phyloP scores from a whole-genome alignment of 2,329 filamentous ascomycete genomes.

The Colletotrichum musae region DNA sequence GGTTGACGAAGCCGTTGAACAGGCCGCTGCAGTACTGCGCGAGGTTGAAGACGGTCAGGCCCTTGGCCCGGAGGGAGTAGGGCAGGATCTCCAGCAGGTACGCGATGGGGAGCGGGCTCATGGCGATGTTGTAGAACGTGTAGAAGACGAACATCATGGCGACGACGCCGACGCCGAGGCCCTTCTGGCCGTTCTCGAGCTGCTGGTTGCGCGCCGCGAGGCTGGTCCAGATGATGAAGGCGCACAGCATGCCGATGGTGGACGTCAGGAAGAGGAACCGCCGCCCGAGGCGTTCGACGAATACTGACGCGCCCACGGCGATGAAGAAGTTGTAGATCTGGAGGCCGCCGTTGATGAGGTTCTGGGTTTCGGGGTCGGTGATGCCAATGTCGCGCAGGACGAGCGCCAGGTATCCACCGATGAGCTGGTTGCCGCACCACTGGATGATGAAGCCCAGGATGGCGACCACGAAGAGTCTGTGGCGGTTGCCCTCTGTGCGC shows the following conservation, averaged over 20 bases:
- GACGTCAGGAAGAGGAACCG: slow-evolving; percentile 57
- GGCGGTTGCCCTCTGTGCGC: no score
- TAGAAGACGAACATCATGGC: slow-evolving; percentile 62
- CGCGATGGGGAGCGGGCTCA: slow-evolving; percentile 58
- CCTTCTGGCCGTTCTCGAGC: no score
- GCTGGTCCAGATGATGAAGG: slow-evolving; percentile 55
- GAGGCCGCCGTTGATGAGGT: slow-evolving; percentile 52
- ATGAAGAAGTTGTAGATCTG: slow-evolving; percentile 54
- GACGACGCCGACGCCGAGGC: slow-evolving; percentile 52
- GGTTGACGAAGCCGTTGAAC: slow-evolving; percentile 53
- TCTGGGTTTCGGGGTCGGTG: slow-evolving; percentile 54
- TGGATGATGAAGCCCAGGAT: no score
- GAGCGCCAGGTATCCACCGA: slow-evolving; percentile 58
- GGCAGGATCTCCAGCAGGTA: slow-evolving; percentile 50
- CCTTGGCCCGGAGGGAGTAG: slow-evolving; percentile 43
- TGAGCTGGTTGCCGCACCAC: slow-evolving; percentile 51
- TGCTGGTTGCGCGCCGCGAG: no score
- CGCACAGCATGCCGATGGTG: slow-evolving; percentile 53
- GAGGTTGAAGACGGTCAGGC: slow-evolving; percentile 45
- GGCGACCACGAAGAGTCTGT: no score
- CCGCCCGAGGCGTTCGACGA: slow-evolving; percentile 59
- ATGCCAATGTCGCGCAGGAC: slow-evolving; percentile 57
- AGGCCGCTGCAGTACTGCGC: slow-evolving; percentile 40
- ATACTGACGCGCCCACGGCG: slow-evolving; percentile 52
- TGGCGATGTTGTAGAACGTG: slow-evolving; percentile 54